Evolutionary conservation across 2,329 filamentous ascomycete species (phyloP).

Genomic region (Cytospora mali): DNA sequence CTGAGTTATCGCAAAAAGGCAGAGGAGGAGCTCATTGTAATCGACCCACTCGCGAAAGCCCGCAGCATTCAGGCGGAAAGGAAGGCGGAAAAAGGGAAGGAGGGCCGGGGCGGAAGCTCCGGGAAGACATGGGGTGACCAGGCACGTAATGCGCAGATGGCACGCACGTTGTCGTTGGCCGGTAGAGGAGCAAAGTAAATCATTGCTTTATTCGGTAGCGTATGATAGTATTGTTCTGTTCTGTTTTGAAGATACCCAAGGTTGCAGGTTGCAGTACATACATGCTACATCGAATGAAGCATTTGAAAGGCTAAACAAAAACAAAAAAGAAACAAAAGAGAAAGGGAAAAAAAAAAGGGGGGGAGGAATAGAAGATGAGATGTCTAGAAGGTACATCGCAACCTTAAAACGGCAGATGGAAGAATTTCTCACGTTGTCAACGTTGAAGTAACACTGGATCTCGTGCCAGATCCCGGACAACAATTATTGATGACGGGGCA

Average conservation of each 20-base stretch:
- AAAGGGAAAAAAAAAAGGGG: no score
- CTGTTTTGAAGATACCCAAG: conserved; percentile 13
- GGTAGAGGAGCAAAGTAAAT: conserved; percentile 58
- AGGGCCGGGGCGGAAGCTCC: conserved; percentile 51
- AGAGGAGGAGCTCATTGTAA: conserved; percentile 87
- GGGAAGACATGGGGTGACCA: conserved; percentile 61
- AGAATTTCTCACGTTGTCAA: not conserved
- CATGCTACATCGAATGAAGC: not conserved
- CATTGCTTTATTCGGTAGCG: not conserved
- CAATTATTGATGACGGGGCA: conserved; percentile 13
- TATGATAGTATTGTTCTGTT: not conserved
- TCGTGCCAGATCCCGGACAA: not conserved
- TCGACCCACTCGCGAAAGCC: conserved; percentile 85
- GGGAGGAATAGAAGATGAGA: no score
- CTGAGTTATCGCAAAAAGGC: conserved; percentile 88
- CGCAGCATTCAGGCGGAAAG: conserved; percentile 70
- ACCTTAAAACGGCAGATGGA: not conserved
- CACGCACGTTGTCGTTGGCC: conserved; percentile 54
- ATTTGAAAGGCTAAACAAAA: not conserved
- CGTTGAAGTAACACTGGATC: not conserved
- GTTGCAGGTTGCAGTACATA: not conserved
- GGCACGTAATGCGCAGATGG: conserved; percentile 59
- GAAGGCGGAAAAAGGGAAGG: conserved; percentile 54
- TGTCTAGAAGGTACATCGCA: not conserved
- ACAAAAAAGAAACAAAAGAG: no score